phyloP scores from a whole-genome alignment of 192 early-diverging fungal genomes.

The Entomortierella parvispora region DNA sequence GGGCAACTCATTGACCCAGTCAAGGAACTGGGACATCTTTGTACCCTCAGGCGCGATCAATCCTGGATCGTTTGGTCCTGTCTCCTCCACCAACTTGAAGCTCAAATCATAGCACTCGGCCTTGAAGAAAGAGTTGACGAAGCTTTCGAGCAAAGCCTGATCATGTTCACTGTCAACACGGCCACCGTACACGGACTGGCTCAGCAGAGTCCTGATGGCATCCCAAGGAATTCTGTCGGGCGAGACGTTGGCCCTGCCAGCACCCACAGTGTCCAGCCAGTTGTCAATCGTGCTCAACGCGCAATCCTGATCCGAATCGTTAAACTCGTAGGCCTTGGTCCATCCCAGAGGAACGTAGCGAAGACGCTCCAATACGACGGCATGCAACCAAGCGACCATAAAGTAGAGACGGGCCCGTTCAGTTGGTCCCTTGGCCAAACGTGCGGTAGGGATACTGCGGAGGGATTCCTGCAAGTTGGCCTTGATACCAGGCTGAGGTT shows the following conservation, averaged over 20 bases:
- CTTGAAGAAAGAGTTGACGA: constrained; percentile 86
- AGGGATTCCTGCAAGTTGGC: constrained; percentile 91
- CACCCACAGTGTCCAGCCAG: constrained; percentile 88
- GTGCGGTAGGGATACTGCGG: constrained; percentile 65
- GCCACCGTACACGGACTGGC: constrained; percentile 95
- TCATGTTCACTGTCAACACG: constrained; percentile 95
- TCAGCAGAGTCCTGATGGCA: constrained; percentile 87
- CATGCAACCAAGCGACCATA: constrained; percentile 96
- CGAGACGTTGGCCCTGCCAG: constrained; percentile 88
- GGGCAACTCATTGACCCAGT: constrained; percentile 89
- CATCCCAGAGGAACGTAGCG: constrained; percentile 98
- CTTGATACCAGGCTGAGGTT: constrained; percentile 95
- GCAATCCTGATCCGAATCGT: constrained; percentile 96
- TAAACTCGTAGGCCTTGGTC: constrained; percentile 98
- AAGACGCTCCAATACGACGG: constrained; percentile 93
- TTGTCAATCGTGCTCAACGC: constrained; percentile 87
- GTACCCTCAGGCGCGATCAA: constrained; percentile 89
- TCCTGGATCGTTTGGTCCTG: constrained; percentile 33
- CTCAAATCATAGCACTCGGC: constrained; percentile 83
- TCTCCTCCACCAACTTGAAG: constrained; percentile 75
- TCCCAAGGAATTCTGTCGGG: constrained; percentile 98
- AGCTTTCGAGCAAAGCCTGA: constrained; percentile 84
- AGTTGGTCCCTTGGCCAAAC: constrained; percentile 73
- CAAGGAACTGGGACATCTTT: constrained; percentile 82
- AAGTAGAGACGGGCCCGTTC: constrained; percentile 95